A percentile compares a stretch with the other conserved stretches of the same genome.
Evolutionary conservation across 495 filamentous ascomycete genomes (phyloP).

Genomic region (Annulohypoxylon maeteangense): DNA sequence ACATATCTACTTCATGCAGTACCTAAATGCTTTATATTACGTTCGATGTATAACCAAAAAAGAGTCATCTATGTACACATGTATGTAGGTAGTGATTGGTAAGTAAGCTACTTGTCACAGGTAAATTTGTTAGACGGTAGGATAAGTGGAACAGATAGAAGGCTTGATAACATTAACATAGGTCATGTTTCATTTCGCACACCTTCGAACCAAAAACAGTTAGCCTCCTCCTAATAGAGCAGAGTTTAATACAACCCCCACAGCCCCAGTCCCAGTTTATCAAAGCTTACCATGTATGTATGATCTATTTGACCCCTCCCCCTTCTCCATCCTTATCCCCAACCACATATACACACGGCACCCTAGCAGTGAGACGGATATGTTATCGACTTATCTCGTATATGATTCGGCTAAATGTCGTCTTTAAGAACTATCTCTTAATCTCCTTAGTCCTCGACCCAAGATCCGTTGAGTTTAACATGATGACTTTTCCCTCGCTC

Average conservation of each 20-base stretch:
- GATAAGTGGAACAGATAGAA: too few species aligned
- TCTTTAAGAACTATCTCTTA: neutral
- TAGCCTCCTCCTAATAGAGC: too few species aligned
- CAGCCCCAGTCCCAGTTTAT: neutral
- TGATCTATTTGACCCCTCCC: too few species aligned
- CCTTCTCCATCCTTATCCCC: neutral
- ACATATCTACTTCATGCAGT: neutral
- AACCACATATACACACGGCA: neutral
- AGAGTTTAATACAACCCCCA: neutral
- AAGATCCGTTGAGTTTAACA: slow-evolving; percentile 24
- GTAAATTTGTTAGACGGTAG: too few species aligned
- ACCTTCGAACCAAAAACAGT: too few species aligned
- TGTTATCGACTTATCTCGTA: neutral
- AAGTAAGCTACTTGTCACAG: too few species aligned
- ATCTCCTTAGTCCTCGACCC: neutral
- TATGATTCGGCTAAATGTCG: neutral
- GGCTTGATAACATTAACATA: too few species aligned
- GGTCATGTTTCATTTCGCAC: too few species aligned
- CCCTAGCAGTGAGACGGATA: neutral
- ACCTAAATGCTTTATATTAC: too few species aligned
- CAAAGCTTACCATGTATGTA: neutral
- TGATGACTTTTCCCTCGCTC: slow-evolving; percentile 24
- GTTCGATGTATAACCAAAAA: too few species aligned
- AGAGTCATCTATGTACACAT: neutral
- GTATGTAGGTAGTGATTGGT: neutral